Evolutionary conservation across 495 filamentous ascomycete species (phyloP), one percentile per base, ranked within the genome.

Genomic region (Tuber brumale): DNA sequence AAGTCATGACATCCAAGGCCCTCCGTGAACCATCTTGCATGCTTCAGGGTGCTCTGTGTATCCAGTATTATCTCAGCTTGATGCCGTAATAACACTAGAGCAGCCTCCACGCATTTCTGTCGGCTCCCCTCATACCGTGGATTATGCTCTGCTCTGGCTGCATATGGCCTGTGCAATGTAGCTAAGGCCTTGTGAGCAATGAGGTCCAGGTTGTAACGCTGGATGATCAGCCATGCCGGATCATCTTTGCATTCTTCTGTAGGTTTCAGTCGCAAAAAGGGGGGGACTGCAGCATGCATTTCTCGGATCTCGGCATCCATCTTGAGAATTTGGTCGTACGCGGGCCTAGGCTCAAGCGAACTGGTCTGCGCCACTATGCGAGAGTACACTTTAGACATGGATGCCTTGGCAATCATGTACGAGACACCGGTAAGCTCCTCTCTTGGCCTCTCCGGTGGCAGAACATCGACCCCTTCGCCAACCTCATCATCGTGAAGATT

Each of bases 401-500:
- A 90, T 46, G 89, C 85, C 86, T 97, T 95, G 43, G 88, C 86
- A 74, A 97, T 96, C 89, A 97, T 89, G 85, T 94, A 97, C 3
- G 91, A 92, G 69, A 95, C 89, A 12, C 92, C 92, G 2, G 95
- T 99, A 10, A 92, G 89, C 83, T 97, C 94, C 31, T 88, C 87
- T 48, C 86, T 85, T 16, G 93, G 91, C 75, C 93, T 87, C 0
- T 93, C 89, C 8, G 90, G 89, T 18, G 95, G 95, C 39, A 98
- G 86, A 14, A 87, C 86, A 81, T 91, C 91, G 78, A 88, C 92
- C 70, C 91, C 90, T 70, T 94, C 91, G 70, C 91, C 90, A 70
- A 98, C 92, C 80, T 98, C 96, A 79, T 97, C 95, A 82, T 99
- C 95, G 82, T 93, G 95, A 39, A 97, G 86, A 83, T 98, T 99